Conservation (phyloP, 441 rosid genomes). For the Melastoma candidum region DNA sequence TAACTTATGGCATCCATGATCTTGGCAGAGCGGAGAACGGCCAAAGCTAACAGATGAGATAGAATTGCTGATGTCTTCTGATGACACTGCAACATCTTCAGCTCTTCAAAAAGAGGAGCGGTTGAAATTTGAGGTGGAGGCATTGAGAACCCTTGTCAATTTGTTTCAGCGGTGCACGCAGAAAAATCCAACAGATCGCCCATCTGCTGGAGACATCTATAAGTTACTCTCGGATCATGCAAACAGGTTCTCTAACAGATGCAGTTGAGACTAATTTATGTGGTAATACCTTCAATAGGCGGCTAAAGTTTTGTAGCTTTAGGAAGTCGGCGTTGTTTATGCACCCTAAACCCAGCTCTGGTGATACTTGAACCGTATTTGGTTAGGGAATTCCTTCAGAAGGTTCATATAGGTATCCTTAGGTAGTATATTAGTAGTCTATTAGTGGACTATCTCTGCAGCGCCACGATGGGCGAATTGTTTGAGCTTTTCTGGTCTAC, state of each 20-base stretch:
- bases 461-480: too few species aligned
- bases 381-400: too few species aligned
- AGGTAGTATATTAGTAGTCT: too few species aligned
- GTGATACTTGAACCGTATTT: too few species aligned
- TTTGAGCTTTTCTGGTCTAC: too few species aligned
- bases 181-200: conserved; percentile 62
- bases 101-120: conserved; percentile 24
- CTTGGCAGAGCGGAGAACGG: conserved; percentile 56
- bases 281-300: conserved; percentile 5
- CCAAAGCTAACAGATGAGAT: conserved; percentile 54
- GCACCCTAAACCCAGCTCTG: too few species aligned
- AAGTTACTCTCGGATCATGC: conserved; percentile 31
- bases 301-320: conserved; percentile 27
- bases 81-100: conserved; percentile 22
- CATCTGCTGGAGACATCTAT: conserved; percentile 50
- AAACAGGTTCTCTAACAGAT: conserved; percentile 15
- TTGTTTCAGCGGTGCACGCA: conserved; percentile 56
- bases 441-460: too few species aligned
- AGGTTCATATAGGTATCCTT: too few species aligned
- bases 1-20: conserved; percentile 6
- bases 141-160: conserved; percentile 53
- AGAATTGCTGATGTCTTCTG: conserved; percentile 31
- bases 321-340: background rate
- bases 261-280: conserved; percentile 14
- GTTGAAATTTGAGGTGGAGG: conserved; percentile 34